A percentile compares a stretch with the other conserved stretches of the same genome.
Evolutionary conservation across 2,329 filamentous ascomycete species (phyloP).

Genomic region (Beauveria sp.): DNA sequence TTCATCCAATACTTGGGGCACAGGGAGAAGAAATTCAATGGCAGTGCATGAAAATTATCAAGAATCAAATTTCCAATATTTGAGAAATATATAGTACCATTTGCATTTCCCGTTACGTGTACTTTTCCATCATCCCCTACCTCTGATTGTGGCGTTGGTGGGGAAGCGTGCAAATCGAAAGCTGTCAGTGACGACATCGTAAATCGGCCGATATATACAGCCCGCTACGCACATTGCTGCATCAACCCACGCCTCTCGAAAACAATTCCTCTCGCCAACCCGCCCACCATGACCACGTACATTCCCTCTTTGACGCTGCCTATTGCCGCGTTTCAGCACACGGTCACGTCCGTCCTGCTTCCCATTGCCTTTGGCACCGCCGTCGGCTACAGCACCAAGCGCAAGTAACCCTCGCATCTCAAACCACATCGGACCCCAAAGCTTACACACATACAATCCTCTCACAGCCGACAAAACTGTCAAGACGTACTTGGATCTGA

Average conservation of each 20-base stretch:
- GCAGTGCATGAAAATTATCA: neutral
- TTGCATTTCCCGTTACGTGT: no score
- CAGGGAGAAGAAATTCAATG: neutral
- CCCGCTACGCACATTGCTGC: neutral
- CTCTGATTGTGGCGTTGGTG: neutral
- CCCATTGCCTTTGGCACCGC: slow-evolving; percentile 66
- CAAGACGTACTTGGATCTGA: slow-evolving; percentile 55
- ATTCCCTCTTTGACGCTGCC: slow-evolving; percentile 74
- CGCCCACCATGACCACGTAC: slow-evolving; percentile 61
- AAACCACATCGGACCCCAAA: neutral
- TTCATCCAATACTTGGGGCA: neutral
- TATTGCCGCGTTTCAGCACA: slow-evolving; percentile 59
- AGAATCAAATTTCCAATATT: neutral
- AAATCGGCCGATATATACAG: neutral
- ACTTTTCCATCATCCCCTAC: no score
- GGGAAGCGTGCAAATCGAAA: neutral
- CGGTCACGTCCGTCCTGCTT: slow-evolving; percentile 66
- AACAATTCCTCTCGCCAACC: neutral
- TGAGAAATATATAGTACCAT: no score
- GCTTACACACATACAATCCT: neutral
- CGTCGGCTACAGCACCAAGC: slow-evolving; percentile 62
- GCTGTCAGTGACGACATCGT: slow-evolving; percentile 2
- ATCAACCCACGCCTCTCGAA: neutral
- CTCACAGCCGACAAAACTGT: slow-evolving; percentile 48
- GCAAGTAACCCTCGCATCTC: slow-evolving; percentile 35